These are phyloP conservation scores for Lyophyllum semitale DNA, from an alignment of 768 basidiomycete genomes.

Conservation along the genomic window DNA sequence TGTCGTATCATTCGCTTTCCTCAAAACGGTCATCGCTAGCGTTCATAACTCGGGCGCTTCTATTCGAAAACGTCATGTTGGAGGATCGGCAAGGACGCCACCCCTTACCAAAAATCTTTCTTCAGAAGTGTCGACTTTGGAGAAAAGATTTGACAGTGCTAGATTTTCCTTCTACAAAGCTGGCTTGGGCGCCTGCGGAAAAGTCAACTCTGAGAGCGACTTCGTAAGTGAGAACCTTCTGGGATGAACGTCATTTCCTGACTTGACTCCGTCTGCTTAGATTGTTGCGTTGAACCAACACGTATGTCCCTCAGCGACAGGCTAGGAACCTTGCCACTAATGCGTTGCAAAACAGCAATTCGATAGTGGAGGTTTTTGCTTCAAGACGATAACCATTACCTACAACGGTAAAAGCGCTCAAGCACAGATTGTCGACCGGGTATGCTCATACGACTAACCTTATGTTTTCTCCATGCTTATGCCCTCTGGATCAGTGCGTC, in stretches of 20 bases:
- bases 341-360: slow-evolving; percentile 18
- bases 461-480: background rate
- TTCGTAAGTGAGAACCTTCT: slow-evolving; percentile 33
- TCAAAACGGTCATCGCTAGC: slow-evolving; percentile 8
- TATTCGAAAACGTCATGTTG: slow-evolving; percentile 12
- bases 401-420: slow-evolving; percentile 47
- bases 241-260: background rate
- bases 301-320: slow-evolving; percentile 5
- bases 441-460: slow-evolving; percentile 20
- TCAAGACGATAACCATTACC: slow-evolving; percentile 52
- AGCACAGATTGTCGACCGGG: slow-evolving; percentile 51
- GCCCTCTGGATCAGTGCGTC: slow-evolving; percentile 39
- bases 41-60: slow-evolving; percentile 9
- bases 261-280: slow-evolving; percentile 27
- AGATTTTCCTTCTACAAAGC: slow-evolving; percentile 32
- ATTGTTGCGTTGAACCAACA: slow-evolving; percentile 40
- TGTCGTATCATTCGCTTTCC: slow-evolving; percentile 16
- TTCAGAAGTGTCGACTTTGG: slow-evolving; percentile 14
- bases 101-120: slow-evolving; percentile 1
- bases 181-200: slow-evolving; percentile 52
- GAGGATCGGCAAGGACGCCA: slow-evolving; percentile 2
- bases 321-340: background rate
- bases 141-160: slow-evolving; percentile 28
- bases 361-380: slow-evolving; percentile 38
- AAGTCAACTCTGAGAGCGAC: slow-evolving; percentile 35